Percentiles rank a stretch among this genome's conserved stretches.
Evolutionary conservation across 805 yeast genomes (phyloP).

Genomic region (Kregervanrija fluxuum): DNA sequence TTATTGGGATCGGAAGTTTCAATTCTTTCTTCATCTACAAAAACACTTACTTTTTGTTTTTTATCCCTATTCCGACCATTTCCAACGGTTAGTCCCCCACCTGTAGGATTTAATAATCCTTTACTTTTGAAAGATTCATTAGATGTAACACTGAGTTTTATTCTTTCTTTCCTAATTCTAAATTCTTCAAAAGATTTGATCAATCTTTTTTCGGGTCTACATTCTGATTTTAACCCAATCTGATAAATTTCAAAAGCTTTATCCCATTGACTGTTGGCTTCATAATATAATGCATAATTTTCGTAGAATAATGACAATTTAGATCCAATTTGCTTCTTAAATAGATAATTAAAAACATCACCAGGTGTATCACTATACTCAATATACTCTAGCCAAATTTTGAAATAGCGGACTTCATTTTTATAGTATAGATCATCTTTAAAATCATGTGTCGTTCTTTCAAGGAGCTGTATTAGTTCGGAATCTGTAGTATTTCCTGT

Average conservation of each 20-base stretch:
- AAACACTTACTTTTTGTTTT: conserved; percentile 15
- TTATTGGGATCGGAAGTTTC: conserved; percentile 1
- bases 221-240: conserved; percentile 50
- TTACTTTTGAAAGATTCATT: neutral
- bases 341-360: conserved; percentile 64
- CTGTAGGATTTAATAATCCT: conserved; percentile 15
- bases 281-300: conserved; percentile 62
- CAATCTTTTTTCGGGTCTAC: conserved; percentile 57
- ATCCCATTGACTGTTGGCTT: conserved; percentile 34
- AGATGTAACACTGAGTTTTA: conserved; percentile 7
- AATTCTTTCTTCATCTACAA: conserved; percentile 9
- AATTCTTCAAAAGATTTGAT: conserved; percentile 38
- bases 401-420: conserved; percentile 75
- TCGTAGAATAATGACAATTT: conserved; percentile 69
- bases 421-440: conserved; percentile 60
- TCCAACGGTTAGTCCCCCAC: conserved; percentile 15
- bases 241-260: conserved; percentile 57
- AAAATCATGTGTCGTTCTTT: conserved; percentile 64
- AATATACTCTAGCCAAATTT: conserved; percentile 76
- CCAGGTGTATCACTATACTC: conserved; percentile 60
- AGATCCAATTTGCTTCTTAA: conserved; percentile 63
- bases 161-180: conserved; percentile 26
- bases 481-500: conserved; percentile 55
- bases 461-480: conserved; percentile 58
- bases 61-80: conserved; percentile 5